Base-by-base conservation (phyloP, 805 yeast species). In the Hanseniaspora mollemarum region DNA sequence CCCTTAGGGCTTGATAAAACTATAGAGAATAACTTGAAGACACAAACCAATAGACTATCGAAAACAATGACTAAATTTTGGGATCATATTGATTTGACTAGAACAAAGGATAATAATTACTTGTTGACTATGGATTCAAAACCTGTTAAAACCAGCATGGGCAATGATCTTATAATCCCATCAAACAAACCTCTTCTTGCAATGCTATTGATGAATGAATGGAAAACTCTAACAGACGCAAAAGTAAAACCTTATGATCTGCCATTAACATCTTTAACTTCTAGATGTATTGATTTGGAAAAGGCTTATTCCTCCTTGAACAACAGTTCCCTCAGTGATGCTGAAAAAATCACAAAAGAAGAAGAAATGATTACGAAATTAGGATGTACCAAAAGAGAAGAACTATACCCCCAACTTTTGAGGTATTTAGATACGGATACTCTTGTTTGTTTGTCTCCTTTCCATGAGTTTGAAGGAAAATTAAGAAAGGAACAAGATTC, bases 351-450 rank as follows among this genome's bases (percentile, higher is more conserved):
- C 15, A n/a, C 49, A 2, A 60, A 59, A 2, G 71, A 72, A 54
- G 70, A 68, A 19, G 81, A 76, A 45, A 62, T 73, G 46, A 63
- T 71, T 15, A 76, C 80, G 39, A 82, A 83, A 61, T 72, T 80
- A 35, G 87, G 88, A 9, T 51, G 51, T 25, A 75, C 71, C 54
- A 67, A 67, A 43, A 61, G 77, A 39, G 75, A 72, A 4, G 76
- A 74, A 39, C 75, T 86, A 19, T 74, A 77, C 54, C 65, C 72
- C 39, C 75, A 75, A 55, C 67, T 92, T 54, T 68, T 90, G 60
- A 78, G 88, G 51, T 92, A 88, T 61, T 70, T 94, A 53, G 98
- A 92, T 63, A 92, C 98, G 0, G 99, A 92, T 65, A 87, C 97
- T 1, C 70, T 94, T 55, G 71, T 92, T 49, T 87, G 90, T 8